Base-by-base conservation (phyloP, 768 basidiomycete genomes). In the Phanerochaete sordida region DNA sequence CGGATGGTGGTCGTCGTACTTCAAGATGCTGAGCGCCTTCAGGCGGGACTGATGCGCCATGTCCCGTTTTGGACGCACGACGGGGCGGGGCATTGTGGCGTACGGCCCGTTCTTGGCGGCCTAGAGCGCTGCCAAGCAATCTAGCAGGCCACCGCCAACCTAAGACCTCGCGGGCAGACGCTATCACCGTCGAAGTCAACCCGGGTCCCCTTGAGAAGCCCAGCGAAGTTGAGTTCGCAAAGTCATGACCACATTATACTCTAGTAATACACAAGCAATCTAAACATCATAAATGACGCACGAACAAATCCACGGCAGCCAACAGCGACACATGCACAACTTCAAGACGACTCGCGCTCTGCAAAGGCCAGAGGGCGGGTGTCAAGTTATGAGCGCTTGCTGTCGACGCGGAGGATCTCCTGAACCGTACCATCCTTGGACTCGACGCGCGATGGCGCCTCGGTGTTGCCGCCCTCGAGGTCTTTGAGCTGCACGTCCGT, bases 401-500 rank as follows among this genome's bases (percentile, higher is more conserved):
- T 53, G 35, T 28, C 35, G 26, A 57, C 61, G 30, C 30, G 52
- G 30, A 45, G 57, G 11, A 62, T 47, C 56, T 57, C 56, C 55
- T 57, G 48, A 16, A 62, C 56, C 54, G 60, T 61, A 46, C 44
- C 46, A 33, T 48, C 39, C 57, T 57, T 39, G 15, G 55, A 51
- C 35, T 54, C 47, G 60, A 13, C 46, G 61, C 44, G 49, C 44
- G 48, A 52, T 8, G 37, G 46, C 9, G 37, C 6, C 23, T 45
- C 24, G 23, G 28, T 30, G 39, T 56, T 27, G 33, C 48, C 37
- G 35, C 47, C 27, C 39, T 59, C 63, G 51, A 64, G 56, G 13
- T 57, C 50, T 46, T 35, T 46, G 30, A 64, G 37, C 26, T 59
- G n/a, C 9, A 52, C 43, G 49, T 62, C 63, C 19, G 63, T 47